Conservation (phyloP, 176 grass and related monocot species). For the Zoysia pacifica region DNA sequence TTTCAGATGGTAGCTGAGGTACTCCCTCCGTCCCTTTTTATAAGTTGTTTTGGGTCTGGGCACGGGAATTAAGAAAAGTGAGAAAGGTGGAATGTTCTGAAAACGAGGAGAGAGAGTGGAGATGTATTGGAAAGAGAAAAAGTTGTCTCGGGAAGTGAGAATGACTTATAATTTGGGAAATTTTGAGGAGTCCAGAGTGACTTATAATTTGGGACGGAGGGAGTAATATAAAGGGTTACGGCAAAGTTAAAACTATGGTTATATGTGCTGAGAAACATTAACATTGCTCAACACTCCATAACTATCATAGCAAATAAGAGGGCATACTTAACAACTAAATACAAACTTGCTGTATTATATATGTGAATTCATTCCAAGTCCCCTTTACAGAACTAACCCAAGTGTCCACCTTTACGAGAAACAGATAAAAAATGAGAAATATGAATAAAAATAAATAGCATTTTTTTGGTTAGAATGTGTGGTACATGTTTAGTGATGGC, state of each 20-base stretch:
- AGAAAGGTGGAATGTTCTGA: no score
- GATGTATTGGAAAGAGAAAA: no score
- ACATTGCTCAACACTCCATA: neutral
- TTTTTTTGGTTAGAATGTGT: constrained; percentile 2
- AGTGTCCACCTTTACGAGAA: neutral
- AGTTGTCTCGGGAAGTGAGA: no score
- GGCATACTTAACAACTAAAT: constrained; percentile 1
- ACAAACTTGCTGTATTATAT: constrained; percentile 16
- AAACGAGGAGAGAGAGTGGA: no score
- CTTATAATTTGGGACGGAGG: no score
- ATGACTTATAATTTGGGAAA: no score
- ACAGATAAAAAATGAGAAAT: neutral
- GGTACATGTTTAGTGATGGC: neutral
- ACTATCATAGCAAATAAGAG: constrained; percentile 14
- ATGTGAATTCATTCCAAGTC: neutral
- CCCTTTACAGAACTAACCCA: constrained; percentile 15
- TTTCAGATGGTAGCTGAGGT: constrained; percentile 9
- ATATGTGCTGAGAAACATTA: neutral
- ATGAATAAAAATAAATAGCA: neutral
- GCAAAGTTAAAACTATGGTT: constrained; percentile 5
- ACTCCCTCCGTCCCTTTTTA: no score
- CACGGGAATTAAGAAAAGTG: no score
- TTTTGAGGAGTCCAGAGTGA: no score
- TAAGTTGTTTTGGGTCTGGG: no score
- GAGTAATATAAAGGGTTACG: neutral